phyloP scores from a whole-genome alignment of 129 eudicot species.

The Flaveria robusta region DNA sequence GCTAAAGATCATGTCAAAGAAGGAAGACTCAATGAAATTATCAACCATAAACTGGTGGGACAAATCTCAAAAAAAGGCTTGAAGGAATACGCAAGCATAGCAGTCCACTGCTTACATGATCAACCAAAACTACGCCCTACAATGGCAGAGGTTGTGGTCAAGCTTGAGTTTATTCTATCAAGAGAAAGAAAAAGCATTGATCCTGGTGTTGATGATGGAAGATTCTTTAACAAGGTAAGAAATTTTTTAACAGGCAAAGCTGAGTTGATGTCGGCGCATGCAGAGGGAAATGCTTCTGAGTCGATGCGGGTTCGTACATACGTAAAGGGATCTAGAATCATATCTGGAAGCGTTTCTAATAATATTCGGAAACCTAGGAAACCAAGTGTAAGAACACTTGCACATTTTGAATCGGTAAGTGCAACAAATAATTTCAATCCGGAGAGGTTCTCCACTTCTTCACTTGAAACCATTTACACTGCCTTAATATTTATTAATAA shows the following conservation, averaged over 20 bases:
- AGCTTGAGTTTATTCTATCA: slow-evolving; percentile 35
- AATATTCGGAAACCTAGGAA: background rate
- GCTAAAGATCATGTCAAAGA: slow-evolving; percentile 23
- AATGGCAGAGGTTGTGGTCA: slow-evolving; percentile 41
- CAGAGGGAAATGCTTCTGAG: background rate
- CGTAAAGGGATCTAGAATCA: too few species aligned
- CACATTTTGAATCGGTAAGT: slow-evolving; percentile 18
- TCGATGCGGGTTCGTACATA: background rate
- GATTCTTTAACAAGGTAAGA: slow-evolving; percentile 22
- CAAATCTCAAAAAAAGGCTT: slow-evolving; percentile 23
- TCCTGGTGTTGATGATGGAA: slow-evolving; percentile 3
- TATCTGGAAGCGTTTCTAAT: background rate
- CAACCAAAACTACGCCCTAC: slow-evolving; percentile 38
- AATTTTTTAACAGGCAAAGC: slow-evolving; percentile 13
- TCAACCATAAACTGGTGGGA: slow-evolving; percentile 27
- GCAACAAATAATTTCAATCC: slow-evolving; percentile 30
- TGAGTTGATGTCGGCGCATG: background rate
- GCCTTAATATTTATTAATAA: background rate
- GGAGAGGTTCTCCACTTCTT: background rate
- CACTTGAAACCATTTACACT: background rate
- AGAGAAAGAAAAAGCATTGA: slow-evolving; percentile 7
- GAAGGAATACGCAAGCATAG: slow-evolving; percentile 33
- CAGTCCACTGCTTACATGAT: slow-evolving; percentile 23
- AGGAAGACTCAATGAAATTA: slow-evolving; percentile 23
- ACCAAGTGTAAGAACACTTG: background rate